Base-by-base conservation (phyloP, 1,139 yeast genomes). In the Magnusiomyces magnusii region DNA sequence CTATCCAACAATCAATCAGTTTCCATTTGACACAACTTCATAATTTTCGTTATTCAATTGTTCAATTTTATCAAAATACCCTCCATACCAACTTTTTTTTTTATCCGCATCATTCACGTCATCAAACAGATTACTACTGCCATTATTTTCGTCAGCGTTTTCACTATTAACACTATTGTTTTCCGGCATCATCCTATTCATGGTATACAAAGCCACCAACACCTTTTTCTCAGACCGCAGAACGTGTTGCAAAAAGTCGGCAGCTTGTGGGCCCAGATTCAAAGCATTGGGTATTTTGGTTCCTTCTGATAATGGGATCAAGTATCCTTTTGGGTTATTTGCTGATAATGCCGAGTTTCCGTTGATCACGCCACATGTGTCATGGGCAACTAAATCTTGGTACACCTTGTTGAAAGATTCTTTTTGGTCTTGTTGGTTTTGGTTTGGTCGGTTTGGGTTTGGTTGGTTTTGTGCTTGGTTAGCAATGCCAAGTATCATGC, bases 331-430 rank as follows among this genome's bases (percentile, higher is more conserved):
- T 3, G 44, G 44, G 19, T 39, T n/a, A 68, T 87, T 95, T 67
- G 86, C 86, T 41, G 85, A 84, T 63, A 78, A 76, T 80, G 62
- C 58, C 62, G 81, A 62, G 71, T 75, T 60, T 24, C 76, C 78
- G 44, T 81, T 77, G 53, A 87, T 73, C 23, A 86, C 93, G 0
- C 92, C 95, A 56, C 78, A 83, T 67, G 84, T 83, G 53, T 71
- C 69, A 53, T 81, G 75, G 2, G 74, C 66, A 49, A 73, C 67
- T 64, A 85, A 80, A 68, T 85, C 85, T 36, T 79, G 76, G 69
- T 76, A 83, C 51, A 87, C 71, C 61, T 77, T 80, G 50, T 76
- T 72, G 67, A 76, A 84, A 36, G 57, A 60, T 25, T 57, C 56
- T 50, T 55, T 49, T 17, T 54, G 56, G 7, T 39, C 57, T 2